Percentiles rank a stretch among this genome's conserved stretches.
Conservation (phyloP, 352 stramenopile genomes). For the Pythium aristosporum region DNA sequence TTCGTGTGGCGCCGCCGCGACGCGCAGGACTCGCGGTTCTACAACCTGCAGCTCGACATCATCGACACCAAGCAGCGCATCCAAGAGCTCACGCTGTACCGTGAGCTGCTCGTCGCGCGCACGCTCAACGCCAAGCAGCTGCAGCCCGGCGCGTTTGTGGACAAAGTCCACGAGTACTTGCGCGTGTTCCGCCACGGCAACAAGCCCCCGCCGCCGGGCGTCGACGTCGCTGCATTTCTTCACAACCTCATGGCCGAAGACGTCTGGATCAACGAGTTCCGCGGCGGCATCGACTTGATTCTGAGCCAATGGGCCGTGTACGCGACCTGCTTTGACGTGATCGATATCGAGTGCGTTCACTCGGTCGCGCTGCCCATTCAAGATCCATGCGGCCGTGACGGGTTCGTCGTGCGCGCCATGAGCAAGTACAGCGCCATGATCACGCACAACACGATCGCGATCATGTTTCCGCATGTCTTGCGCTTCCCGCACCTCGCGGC, state of each 20-base stretch:
- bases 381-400: slow-evolving; percentile 8
- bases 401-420: slow-evolving; percentile 8
- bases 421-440: slow-evolving; percentile 5
- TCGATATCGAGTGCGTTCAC: slow-evolving; percentile 2
- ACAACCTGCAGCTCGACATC: slow-evolving; percentile 28
- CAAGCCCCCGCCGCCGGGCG: neutral
- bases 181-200: slow-evolving; percentile 20
- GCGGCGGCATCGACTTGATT: slow-evolving; percentile 16
- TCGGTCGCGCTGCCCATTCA: slow-evolving; percentile 13
- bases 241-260: slow-evolving; percentile 5
- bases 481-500: neutral
- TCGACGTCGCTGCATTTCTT: slow-evolving; percentile 17
- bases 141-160: neutral
- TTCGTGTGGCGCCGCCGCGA: slow-evolving; percentile 24
- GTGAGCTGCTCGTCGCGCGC: slow-evolving; percentile 12
- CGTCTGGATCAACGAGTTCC: slow-evolving; percentile 21
- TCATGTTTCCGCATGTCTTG: slow-evolving; percentile 24
- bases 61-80: slow-evolving; percentile 24
- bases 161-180: slow-evolving; percentile 19
- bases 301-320: slow-evolving; percentile 18
- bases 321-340: slow-evolving; percentile 9
- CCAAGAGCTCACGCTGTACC: slow-evolving; percentile 18
- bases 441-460: slow-evolving; percentile 15
- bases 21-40: slow-evolving; percentile 24
- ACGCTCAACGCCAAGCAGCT: neutral